phyloP scores from a whole-genome alignment of 139 green algal genomes.

The Chlorella vulgaris region DNA sequence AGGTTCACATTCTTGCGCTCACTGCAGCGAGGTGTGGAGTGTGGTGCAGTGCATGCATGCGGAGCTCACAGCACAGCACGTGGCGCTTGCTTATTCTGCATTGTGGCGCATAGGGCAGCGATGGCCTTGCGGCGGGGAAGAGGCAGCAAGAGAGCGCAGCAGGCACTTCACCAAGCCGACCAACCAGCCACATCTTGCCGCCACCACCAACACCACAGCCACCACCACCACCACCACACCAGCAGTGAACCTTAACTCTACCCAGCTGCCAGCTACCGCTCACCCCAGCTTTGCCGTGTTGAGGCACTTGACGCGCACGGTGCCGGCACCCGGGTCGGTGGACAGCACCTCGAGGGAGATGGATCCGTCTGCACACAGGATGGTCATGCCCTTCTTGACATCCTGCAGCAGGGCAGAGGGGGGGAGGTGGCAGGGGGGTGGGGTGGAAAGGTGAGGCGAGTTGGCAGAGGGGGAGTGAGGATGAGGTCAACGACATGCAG shows the following conservation, averaged over 20 bases:
- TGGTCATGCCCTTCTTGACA: constrained; percentile 84
- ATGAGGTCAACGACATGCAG: neutral
- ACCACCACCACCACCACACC: too few species aligned
- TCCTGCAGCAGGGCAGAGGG: constrained; percentile 51
- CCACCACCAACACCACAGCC: too few species aligned
- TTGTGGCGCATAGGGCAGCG: neutral
- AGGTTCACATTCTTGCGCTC: constrained; percentile 99
- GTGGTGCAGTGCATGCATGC: too few species aligned
- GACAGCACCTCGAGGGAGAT: constrained; percentile 93
- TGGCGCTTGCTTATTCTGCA: too few species aligned
- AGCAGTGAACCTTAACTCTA: too few species aligned
- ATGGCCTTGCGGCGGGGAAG: neutral
- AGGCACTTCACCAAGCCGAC: neutral
- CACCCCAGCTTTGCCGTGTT: constrained; percentile 96
- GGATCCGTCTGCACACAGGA: constrained; percentile 94
- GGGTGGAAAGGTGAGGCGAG: neutral
- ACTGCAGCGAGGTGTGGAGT: constrained; percentile 55
- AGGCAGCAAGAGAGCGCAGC: neutral
- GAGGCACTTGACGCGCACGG: constrained; percentile 76
- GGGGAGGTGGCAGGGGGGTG: too few species aligned
- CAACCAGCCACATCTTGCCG: too few species aligned
- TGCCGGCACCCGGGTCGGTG: constrained; percentile 77
- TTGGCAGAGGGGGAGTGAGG: too few species aligned
- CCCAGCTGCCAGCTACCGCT: constrained; percentile 15
- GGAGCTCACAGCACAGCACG: too few species aligned